Percentiles rank a stretch among this genome's conserved stretches.
Evolutionary conservation across 108 stramenopile species (phyloP).

Genomic region (Nitzschia putrida): DNA sequence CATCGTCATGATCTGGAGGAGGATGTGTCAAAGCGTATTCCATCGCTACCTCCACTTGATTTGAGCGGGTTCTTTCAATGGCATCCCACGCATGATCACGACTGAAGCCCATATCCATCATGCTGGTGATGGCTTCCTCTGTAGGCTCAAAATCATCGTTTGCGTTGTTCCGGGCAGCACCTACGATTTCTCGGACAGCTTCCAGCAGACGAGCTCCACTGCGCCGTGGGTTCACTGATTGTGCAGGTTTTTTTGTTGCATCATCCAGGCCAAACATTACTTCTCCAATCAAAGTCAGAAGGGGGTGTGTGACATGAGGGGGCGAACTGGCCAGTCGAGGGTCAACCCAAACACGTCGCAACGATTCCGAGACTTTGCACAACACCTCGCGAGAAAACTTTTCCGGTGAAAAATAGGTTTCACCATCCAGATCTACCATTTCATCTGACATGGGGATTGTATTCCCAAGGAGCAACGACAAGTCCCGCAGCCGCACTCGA

Average conservation of each 20-base stretch:
- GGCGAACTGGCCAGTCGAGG: conserved; percentile 50
- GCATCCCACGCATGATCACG: conserved; percentile 86
- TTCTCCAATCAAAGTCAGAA: conserved; percentile 55
- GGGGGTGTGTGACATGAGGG: conserved; percentile 64
- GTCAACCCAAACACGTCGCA: conserved; percentile 61
- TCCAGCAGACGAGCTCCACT: conserved; percentile 8
- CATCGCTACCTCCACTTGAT: conserved; percentile 86
- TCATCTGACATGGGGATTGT: not conserved
- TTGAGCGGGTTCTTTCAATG: conserved; percentile 65
- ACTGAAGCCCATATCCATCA: conserved; percentile 89
- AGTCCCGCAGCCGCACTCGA: conserved; percentile 54
- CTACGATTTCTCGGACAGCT: conserved; percentile 23
- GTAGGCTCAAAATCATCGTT: conserved; percentile 66
- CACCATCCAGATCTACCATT: conserved; percentile 1
- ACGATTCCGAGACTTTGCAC: conserved; percentile 47
- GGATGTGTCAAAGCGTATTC: conserved; percentile 86
- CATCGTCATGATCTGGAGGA: conserved; percentile 44
- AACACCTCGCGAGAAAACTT: conserved; percentile 45
- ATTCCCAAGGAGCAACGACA: conserved; percentile 32
- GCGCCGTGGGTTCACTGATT: conserved; percentile 6
- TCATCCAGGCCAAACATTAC: conserved; percentile 66
- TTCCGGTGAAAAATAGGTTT: conserved; percentile 37
- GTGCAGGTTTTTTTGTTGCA: conserved; percentile 39
- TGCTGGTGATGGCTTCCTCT: conserved; percentile 69
- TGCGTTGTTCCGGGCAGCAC: not conserved